Evolutionary conservation across 2,329 filamentous ascomycete species (phyloP).

Genomic region (Samsoniella hepiali): DNA sequence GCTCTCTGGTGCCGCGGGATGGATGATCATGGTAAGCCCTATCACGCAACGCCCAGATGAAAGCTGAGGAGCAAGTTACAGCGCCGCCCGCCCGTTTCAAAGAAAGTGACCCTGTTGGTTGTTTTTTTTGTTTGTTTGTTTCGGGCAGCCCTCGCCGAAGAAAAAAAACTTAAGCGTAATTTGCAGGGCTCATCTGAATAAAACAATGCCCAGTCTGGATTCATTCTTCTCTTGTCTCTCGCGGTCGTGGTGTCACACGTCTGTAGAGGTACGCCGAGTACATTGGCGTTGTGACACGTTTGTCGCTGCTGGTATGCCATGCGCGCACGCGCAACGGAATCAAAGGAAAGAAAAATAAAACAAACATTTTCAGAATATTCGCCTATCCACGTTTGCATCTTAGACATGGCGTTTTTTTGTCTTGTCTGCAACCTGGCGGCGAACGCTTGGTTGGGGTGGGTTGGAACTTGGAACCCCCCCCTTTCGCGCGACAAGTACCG

Average conservation of each 20-base stretch:
- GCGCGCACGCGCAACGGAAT: not conserved
- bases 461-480: too few species aligned
- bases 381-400: constrained; percentile 4
- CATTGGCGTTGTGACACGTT: too few species aligned
- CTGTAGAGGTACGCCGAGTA: not conserved
- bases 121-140: too few species aligned
- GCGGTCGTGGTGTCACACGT: not conserved
- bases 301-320: too few species aligned
- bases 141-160: too few species aligned
- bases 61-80: not conserved
- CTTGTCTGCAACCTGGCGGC: constrained; percentile 5
- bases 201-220: not conserved
- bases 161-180: too few species aligned
- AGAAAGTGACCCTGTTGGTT: too few species aligned
- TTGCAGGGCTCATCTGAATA: not conserved
- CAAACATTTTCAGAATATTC: not conserved
- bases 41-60: not conserved
- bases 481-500: too few species aligned
- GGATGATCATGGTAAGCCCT: constrained; percentile 6
- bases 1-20: not conserved
- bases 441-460: not conserved
- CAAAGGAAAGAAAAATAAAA: not conserved
- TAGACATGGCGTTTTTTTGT: constrained; percentile 17
- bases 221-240: not conserved
- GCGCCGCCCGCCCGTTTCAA: too few species aligned